Evolutionary conservation across 176 grass and related monocot genomes (phyloP).

Genomic region (Triticum urartu): DNA sequence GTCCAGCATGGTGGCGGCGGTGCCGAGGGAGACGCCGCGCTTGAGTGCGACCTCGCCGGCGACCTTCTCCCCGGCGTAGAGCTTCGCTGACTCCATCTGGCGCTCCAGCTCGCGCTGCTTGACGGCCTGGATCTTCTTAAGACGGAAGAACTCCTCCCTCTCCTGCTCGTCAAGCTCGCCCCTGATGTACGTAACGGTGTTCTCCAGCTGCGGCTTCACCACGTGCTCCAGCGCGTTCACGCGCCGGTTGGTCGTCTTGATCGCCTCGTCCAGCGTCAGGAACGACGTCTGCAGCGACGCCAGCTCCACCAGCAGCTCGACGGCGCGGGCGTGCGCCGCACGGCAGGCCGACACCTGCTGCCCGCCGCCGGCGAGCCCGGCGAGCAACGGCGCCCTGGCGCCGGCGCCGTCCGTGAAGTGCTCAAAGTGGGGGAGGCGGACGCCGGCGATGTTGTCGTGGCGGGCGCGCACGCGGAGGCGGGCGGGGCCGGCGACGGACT

Average conservation of each 20-base stretch:
- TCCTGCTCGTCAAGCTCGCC: conserved; percentile 81
- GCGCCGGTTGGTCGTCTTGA: conserved; percentile 79
- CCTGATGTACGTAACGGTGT: conserved; percentile 71
- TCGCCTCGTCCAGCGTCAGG: conserved; percentile 76
- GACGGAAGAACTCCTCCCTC: conserved; percentile 86
- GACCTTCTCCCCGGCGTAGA: conserved; percentile 50
- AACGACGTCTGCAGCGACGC: conserved; percentile 88
- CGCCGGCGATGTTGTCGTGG: conserved; percentile 85
- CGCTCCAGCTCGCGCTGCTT: conserved; percentile 58
- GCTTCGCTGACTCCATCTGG: conserved; percentile 40
- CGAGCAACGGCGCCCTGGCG: conserved; percentile 29
- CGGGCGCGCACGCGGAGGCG: conserved; percentile 49
- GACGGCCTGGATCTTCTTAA: conserved; percentile 81
- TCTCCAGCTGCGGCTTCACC: conserved; percentile 71
- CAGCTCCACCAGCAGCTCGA: conserved; percentile 76
- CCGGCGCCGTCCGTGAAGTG: conserved; percentile 31
- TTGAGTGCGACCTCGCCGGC: conserved; percentile 51
- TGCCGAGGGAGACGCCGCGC: conserved; percentile 51
- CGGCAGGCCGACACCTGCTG: conserved; percentile 75
- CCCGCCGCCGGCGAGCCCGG: conserved; percentile 64
- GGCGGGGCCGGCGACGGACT: conserved; percentile 55
- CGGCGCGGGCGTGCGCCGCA: conserved; percentile 45
- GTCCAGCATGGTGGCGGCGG: conserved; percentile 48
- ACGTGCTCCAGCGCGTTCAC: conserved; percentile 81
- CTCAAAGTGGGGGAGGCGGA: conserved; percentile 66